Base-by-base conservation (phyloP, 192 early-diverging fungal genomes). In the Backusella circina region DNA sequence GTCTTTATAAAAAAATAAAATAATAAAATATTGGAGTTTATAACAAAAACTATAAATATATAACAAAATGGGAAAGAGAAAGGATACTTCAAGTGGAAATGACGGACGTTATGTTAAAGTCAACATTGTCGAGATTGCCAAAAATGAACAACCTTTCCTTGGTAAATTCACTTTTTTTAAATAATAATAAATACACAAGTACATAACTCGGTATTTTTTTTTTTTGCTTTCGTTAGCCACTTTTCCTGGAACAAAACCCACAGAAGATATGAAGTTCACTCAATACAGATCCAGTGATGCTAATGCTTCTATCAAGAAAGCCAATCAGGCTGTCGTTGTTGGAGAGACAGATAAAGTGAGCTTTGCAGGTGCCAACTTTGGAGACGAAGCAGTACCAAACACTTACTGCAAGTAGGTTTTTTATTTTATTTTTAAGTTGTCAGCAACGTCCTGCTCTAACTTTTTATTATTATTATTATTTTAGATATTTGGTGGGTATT, bases 401-500 rank as follows among this genome's bases (percentile, higher is more conserved):
- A 64, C 76, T 67, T 74, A 73, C 50, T 87, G 87, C 84, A 86
- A 79, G 87, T 88, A 74, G 72, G 75, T 32, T 31, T 9, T 35
- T 5, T 32, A 37, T 7, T 41, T 31, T 10, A 5, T 64, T 64
- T 31, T 30, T 38, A n/a, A n/a, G n/a, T n/a, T n/a, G n/a, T n/a
- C n/a, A n/a, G n/a, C n/a, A n/a, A n/a, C n/a, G n/a, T n/a, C n/a
- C 10, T 36, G 36, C 18, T 37, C 35, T 44, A 51, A 16, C 44
- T 41, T 8, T 67, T 39, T 36, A 28, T 36, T 50, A 12, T 39
- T 39, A 2, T 33, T 35, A 13, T 65, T 70, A 31, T 33, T 76
- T 5, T 67, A 93, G 88, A 74, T 98, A 97, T 77, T 79, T 94
- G 15, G 84, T 98, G 51, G 96, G 93, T 16, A 88, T 98, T 68